phyloP scores from a whole-genome alignment of 208 protist species.

The Crithidia brevicula region DNA sequence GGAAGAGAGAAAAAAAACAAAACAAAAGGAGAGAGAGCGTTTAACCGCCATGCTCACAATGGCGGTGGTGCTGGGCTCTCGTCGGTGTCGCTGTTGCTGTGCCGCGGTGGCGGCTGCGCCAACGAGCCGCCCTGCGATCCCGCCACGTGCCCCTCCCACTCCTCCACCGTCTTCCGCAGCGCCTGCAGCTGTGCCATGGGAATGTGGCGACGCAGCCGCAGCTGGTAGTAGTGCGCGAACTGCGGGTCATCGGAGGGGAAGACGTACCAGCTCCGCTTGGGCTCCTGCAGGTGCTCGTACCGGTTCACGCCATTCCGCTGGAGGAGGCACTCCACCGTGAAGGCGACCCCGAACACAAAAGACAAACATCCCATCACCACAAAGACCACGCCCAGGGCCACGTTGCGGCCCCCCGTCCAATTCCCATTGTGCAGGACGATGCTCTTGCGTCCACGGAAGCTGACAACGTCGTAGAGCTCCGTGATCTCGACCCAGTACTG shows the following conservation, averaged over 20 bases:
- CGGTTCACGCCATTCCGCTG: constrained; percentile 32
- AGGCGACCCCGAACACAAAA: constrained; percentile 62
- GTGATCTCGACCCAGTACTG: constrained; percentile 83
- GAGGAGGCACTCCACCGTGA: constrained; percentile 57
- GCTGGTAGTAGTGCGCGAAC: constrained; percentile 70
- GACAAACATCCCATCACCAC: constrained; percentile 59
- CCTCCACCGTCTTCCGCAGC: constrained; percentile 40
- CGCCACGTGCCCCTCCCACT: constrained; percentile 14
- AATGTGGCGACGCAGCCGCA: constrained; percentile 58
- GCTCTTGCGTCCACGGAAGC: constrained; percentile 94
- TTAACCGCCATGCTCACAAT: no score
- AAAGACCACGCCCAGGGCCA: constrained; percentile 59
- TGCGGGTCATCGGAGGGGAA: constrained; percentile 48
- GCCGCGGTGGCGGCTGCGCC: not conserved
- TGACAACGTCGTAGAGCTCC: constrained; percentile 94
- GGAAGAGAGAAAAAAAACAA: constrained; percentile 3
- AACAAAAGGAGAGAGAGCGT: no score
- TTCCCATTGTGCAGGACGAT: constrained; percentile 90
- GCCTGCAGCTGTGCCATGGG: constrained; percentile 51
- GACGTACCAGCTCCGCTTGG: constrained; percentile 69
- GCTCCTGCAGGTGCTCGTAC: constrained; percentile 39
- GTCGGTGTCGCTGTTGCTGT: constrained; percentile 1
- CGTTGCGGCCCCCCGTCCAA: constrained; percentile 61
- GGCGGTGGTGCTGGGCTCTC: not conserved
- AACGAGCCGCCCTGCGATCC: not conserved